These are phyloP conservation scores for Talaromyces sp. DNA, from an alignment of 2,329 filamentous ascomycete species.

Conservation along the genomic window DNA sequence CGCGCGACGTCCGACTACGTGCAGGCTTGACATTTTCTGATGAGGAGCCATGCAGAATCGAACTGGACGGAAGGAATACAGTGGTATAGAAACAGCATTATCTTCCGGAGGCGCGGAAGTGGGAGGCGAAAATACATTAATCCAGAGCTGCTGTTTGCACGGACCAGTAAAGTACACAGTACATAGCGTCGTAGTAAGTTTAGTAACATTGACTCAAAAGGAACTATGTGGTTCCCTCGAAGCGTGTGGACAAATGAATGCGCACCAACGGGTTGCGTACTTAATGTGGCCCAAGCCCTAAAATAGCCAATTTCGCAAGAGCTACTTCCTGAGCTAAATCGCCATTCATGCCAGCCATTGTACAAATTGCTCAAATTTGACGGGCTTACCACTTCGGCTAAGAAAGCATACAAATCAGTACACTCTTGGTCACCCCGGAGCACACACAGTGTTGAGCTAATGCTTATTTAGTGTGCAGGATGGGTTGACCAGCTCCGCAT, in stretches of 20 bases:
- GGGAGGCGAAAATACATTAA: neutral
- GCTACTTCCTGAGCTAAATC: neutral
- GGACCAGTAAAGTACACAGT: neutral
- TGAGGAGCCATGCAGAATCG: neutral
- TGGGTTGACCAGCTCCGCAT: constrained; percentile 13
- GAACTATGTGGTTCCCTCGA: neutral
- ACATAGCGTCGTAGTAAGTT: neutral
- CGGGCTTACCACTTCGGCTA: neutral
- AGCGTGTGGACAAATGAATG: neutral
- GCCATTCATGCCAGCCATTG: neutral
- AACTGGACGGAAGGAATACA: neutral
- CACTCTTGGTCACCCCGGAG: neutral
- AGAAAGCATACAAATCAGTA: neutral
- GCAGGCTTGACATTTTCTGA: neutral
- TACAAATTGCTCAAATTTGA: neutral
- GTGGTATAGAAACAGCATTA: neutral
- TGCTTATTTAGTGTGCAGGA: constrained; percentile 9
- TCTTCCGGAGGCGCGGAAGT: neutral
- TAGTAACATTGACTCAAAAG: neutral
- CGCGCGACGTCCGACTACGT: neutral
- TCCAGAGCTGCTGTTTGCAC: neutral
- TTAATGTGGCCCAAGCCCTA: neutral
- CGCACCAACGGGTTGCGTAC: neutral
- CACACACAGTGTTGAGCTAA: neutral
- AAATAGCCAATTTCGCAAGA: neutral